Evolutionary conservation across 2,329 filamentous ascomycete species (phyloP), one percentile per base, ranked within the genome.

Genomic region (Microsporum ferrugineum): DNA sequence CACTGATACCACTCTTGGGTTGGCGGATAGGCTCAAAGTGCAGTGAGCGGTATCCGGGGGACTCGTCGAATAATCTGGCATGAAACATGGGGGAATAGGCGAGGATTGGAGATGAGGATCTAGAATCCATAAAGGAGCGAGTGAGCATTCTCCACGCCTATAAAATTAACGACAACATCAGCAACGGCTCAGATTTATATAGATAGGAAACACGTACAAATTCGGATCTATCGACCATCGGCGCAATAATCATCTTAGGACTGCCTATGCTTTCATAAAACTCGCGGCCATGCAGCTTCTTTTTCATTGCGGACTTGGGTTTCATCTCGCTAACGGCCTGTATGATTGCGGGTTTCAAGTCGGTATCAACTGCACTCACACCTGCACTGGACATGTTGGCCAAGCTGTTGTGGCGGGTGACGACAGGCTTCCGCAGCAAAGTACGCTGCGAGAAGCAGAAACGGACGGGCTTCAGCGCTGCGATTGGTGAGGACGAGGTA

Each of bases 211-310:
- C 53, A 79, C 87, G 66, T 79, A 96, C 91, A 78, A 97, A 96
- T 78, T 99, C 94, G 36, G 91, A 96, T 74, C 96, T 89, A 71
- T 99, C 92, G 27, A 99, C 94, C 94, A 99, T 99, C 39, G 94
- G 94, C 38, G 94, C 94, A 60, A 99, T 82, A 34, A 99, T 84
- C 66, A 88, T 86, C 75, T 89, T 96, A 1, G 94, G 94, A 63
- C 88, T 91, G 27, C 94, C 94, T 64, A 99, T 88, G 71, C 89
- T 95, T 77, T 96, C 86, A 71, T 97, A 99, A 72, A 99, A 97
- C 10, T 88, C 88, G 62, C 94, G 81, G 0, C 94, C 94, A 68
- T 88, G 84, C 27, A 95, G 78, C 73, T 92, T 95, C 64, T 69
- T 43, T 39, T 47, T 17, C 17, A 17, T 59, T 8, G 57, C 1